A percentile compares a stretch with the other conserved stretches of the same genome.
phyloP scores from a whole-genome alignment of 2,329 filamentous ascomycete genomes.

The Metarhizium anisopliae region DNA sequence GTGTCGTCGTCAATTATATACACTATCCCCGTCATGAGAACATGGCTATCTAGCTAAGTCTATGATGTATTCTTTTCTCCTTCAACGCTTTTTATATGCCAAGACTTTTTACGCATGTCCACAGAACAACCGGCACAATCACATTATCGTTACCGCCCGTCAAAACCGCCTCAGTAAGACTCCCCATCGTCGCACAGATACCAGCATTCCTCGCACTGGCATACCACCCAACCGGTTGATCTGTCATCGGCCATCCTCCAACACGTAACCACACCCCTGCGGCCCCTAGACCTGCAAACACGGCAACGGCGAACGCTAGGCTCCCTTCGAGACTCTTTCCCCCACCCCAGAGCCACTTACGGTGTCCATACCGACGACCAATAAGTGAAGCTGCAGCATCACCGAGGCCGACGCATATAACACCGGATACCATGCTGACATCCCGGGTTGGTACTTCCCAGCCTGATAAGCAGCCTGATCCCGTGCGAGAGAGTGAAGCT shows the following conservation, averaged over 20 bases:
- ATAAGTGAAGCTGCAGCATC: conserved; percentile 89
- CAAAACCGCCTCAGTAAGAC: conserved; percentile 87
- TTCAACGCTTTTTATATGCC: conserved; percentile 33
- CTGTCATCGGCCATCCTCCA: conserved; percentile 61
- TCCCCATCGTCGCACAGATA: conserved; percentile 69
- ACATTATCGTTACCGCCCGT: conserved; percentile 99
- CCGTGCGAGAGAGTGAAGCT: conserved; percentile 54
- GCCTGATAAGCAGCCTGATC: conserved; percentile 46
- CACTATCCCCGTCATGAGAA: background rate
- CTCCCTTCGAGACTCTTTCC: conserved; percentile 91
- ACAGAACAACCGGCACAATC: conserved; percentile 84
- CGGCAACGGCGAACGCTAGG: conserved; percentile 71
- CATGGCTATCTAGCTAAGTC: background rate
- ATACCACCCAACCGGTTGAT: conserved; percentile 27
- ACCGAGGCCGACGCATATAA: conserved; percentile 90
- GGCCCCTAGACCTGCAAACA: conserved; percentile 62
- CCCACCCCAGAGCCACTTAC: conserved; percentile 94
- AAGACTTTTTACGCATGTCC: conserved; percentile 80
- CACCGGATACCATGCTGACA: conserved; percentile 82
- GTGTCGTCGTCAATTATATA: background rate
- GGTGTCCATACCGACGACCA: conserved; percentile 73
- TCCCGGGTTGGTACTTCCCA: conserved; percentile 73
- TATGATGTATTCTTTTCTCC: background rate
- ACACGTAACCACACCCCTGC: conserved; percentile 66
- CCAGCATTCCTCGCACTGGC: conserved; percentile 53